A percentile compares a stretch with the other conserved stretches of the same genome.
Evolutionary conservation across 495 filamentous ascomycete genomes (phyloP).

Genomic region (Barbatosphaeria neglecta): DNA sequence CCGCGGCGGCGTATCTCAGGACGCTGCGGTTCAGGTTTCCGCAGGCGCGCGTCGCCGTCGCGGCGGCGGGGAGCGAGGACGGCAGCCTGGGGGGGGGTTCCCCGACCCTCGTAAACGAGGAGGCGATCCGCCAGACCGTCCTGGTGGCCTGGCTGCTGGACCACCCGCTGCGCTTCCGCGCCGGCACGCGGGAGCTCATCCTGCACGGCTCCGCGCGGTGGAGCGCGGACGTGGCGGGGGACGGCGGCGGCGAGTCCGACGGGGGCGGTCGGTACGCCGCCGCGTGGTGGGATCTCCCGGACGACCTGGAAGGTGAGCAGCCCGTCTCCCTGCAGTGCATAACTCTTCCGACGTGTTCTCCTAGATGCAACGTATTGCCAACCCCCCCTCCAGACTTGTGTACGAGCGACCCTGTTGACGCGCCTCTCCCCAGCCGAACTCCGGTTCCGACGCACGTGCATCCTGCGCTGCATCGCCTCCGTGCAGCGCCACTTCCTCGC

Average conservation of each 20-base stretch:
- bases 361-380: too few relatives aligned
- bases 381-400: too few relatives aligned
- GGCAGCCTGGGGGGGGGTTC: too few relatives aligned
- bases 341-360: too few relatives aligned
- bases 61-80: conserved; percentile 27
- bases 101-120: conserved; percentile 33
- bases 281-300: conserved; percentile 64
- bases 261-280: too few relatives aligned
- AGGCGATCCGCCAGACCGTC: conserved; percentile 50
- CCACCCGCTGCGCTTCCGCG: conserved; percentile 37
- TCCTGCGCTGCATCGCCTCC: conserved; percentile 66
- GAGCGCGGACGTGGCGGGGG: conserved; percentile 29
- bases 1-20: conserved; percentile 34
- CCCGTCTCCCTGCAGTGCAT: neutral
- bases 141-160: conserved; percentile 49
- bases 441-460: conserved; percentile 52
- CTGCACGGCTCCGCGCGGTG: conserved; percentile 55
- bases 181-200: conserved; percentile 49
- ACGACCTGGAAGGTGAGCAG: conserved; percentile 56
- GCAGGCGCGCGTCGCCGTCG: conserved; percentile 21
- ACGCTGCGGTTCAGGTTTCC: conserved; percentile 35
- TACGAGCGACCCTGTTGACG: too few relatives aligned
- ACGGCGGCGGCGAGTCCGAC: conserved; percentile 25
- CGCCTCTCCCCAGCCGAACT: conserved; percentile 36
- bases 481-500: conserved; percentile 61